These are phyloP conservation scores for Mycena amicta DNA, from an alignment of 768 basidiomycete species.

Conservation along the genomic window DNA sequence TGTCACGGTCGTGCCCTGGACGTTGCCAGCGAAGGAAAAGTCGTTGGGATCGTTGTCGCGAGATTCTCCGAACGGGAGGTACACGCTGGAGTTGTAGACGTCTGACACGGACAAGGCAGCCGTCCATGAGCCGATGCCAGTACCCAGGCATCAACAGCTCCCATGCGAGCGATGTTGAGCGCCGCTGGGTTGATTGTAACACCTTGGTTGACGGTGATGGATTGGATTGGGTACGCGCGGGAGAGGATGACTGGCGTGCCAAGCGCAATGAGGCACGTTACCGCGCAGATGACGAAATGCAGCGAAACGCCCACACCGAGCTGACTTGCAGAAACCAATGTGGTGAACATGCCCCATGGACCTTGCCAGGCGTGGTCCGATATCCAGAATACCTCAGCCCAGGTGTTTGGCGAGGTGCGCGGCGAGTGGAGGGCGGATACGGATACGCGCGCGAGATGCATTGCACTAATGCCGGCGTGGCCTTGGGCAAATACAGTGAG, in stretches of 20 bases:
- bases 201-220: conserved; percentile 7
- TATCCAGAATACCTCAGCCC: conserved; percentile 27
- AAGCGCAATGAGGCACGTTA: conserved; percentile 21
- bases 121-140: conserved; percentile 21
- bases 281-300: conserved; percentile 20
- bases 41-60: conserved; percentile 9
- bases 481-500: conserved; percentile 21
- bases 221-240: conserved; percentile 20
- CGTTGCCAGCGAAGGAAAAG: conserved; percentile 21
- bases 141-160: conserved; percentile 18
- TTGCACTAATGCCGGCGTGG: conserved; percentile 16
- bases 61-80: conserved; percentile 4
- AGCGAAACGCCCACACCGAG: conserved; percentile 16
- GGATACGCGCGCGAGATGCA: conserved; percentile 19
- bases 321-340: conserved; percentile 4
- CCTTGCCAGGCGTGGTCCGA: conserved; percentile 23
- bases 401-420: conserved; percentile 19
- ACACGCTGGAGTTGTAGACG: conserved; percentile 20
- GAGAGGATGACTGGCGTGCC: conserved; percentile 22
- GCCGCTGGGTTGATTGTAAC: conserved; percentile 15
- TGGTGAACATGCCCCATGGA: conserved; percentile 16
- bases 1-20: conserved; percentile 8
- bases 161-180: conserved; percentile 2
- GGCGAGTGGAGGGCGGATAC: conserved; percentile 16
- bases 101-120: conserved; percentile 13